Percentiles rank a stretch among this genome's conserved stretches.
Evolutionary conservation across 495 filamentous ascomycete species (phyloP).

Genomic region (Durotheca rogersii): DNA sequence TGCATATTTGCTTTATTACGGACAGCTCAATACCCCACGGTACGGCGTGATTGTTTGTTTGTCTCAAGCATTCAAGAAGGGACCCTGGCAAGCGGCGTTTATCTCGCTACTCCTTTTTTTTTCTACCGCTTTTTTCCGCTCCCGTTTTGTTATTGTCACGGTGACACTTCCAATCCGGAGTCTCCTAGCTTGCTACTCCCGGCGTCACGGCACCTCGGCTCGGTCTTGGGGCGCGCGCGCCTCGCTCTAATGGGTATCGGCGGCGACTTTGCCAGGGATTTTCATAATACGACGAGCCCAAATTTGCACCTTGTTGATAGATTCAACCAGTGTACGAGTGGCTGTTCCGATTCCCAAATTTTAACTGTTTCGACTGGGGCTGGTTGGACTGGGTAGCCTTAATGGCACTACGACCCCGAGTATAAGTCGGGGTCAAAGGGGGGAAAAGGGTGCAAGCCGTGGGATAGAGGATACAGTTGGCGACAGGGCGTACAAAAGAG

Average conservation of each 20-base stretch:
- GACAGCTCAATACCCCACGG: slow-evolving; percentile 28
- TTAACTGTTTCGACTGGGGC: slow-evolving; percentile 20
- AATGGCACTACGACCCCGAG: slow-evolving; percentile 28
- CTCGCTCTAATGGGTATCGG: slow-evolving; percentile 9
- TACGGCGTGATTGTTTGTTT: slow-evolving; percentile 24
- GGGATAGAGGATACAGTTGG: slow-evolving; percentile 1
- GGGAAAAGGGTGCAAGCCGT: not conserved
- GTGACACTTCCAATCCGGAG: too few species aligned
- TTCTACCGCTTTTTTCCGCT: slow-evolving; percentile 9
- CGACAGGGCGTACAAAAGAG: not conserved
- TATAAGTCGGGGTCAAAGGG: slow-evolving; percentile 5
- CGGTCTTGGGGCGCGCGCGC: slow-evolving; percentile 1
- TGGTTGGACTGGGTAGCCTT: slow-evolving; percentile 23
- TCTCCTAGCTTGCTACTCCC: too few species aligned
- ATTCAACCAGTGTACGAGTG: slow-evolving; percentile 6
- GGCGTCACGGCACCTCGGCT: slow-evolving; percentile 13
- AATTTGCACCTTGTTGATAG: slow-evolving; percentile 12
- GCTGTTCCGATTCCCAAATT: slow-evolving; percentile 9
- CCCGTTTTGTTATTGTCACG: too few species aligned
- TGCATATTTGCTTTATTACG: slow-evolving; percentile 27
- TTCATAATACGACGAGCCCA: slow-evolving; percentile 25
- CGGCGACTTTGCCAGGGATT: slow-evolving; percentile 6
- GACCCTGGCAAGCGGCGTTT: slow-evolving; percentile 31
- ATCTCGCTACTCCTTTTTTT: slow-evolving; percentile 19
- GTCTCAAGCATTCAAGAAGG: slow-evolving; percentile 19